These are phyloP conservation scores for Cryphonectria carpinicola DNA, from an alignment of 2,329 filamentous ascomycete genomes.

Conservation along the genomic window DNA sequence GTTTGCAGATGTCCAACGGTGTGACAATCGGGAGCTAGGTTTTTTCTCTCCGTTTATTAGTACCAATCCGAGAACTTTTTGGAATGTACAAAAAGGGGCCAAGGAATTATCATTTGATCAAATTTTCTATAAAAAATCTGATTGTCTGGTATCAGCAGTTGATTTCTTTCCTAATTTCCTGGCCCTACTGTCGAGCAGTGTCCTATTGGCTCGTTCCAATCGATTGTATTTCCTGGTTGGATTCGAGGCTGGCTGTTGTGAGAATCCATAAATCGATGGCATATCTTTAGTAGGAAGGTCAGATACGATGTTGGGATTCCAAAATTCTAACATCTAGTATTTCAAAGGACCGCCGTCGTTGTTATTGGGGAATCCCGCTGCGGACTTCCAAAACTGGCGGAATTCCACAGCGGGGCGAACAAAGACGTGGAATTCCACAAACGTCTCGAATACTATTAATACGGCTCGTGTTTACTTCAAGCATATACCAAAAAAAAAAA, in stretches of 20 bases:
- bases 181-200: background rate
- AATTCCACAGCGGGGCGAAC: conserved; percentile 13
- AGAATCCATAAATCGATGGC: background rate
- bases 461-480: too few relatives aligned
- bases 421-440: background rate
- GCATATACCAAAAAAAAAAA: background rate
- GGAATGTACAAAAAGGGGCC: background rate
- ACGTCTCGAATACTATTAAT: background rate
- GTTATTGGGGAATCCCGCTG: background rate
- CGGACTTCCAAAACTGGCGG: conserved; percentile 21
- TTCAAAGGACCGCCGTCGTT: background rate
- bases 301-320: background rate
- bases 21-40: conserved; percentile 36
- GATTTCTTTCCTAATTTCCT: background rate
- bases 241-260: background rate
- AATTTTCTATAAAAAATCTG: too few relatives aligned
- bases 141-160: too few relatives aligned
- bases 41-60: too few relatives aligned
- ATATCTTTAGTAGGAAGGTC: background rate
- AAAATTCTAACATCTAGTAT: background rate
- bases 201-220: background rate
- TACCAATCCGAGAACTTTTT: background rate
- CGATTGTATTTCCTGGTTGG: background rate
- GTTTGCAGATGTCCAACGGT: conserved; percentile 53
- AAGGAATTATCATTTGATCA: too few relatives aligned